Evolutionary conservation across 2,329 filamentous ascomycete species (phyloP).

Genomic region (Trichophyton schoenleinii): DNA sequence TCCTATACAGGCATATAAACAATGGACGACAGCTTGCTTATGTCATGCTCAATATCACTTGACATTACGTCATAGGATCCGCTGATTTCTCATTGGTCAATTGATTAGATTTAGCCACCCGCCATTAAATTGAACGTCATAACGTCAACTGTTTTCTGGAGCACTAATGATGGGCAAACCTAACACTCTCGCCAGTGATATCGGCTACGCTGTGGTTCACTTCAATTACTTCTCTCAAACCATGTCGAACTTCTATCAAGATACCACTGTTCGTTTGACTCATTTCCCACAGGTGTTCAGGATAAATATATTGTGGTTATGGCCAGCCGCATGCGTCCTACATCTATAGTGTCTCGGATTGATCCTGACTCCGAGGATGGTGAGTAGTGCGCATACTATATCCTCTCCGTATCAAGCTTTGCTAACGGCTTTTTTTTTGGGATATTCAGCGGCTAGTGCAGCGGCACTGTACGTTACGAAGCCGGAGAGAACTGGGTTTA

Average conservation of each 20-base stretch:
- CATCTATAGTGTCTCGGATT: background rate
- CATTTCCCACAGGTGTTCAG: background rate
- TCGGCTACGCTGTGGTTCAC: background rate
- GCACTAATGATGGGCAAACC: background rate
- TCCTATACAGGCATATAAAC: too few relatives aligned
- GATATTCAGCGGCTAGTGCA: background rate
- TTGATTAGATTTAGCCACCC: background rate
- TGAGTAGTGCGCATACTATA: background rate
- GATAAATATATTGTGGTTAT: background rate
- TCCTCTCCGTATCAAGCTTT: background rate
- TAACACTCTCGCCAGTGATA: background rate
- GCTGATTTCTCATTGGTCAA: background rate
- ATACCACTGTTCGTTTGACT: background rate
- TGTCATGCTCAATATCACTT: background rate
- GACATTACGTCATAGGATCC: background rate
- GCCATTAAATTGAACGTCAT: background rate
- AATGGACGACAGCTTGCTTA: background rate
- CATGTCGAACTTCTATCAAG: background rate
- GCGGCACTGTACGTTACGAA: conserved; percentile 2
- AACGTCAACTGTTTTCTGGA: background rate
- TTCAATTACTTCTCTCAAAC: background rate
- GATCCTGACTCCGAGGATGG: conserved; percentile 2
- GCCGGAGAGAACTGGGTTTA: background rate
- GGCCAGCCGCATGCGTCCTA: background rate
- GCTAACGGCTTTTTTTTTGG: background rate